Percentiles rank a stretch among this genome's conserved stretches.
Conservation (phyloP, 139 green algal species). For the Coelastrella sp. region DNA sequence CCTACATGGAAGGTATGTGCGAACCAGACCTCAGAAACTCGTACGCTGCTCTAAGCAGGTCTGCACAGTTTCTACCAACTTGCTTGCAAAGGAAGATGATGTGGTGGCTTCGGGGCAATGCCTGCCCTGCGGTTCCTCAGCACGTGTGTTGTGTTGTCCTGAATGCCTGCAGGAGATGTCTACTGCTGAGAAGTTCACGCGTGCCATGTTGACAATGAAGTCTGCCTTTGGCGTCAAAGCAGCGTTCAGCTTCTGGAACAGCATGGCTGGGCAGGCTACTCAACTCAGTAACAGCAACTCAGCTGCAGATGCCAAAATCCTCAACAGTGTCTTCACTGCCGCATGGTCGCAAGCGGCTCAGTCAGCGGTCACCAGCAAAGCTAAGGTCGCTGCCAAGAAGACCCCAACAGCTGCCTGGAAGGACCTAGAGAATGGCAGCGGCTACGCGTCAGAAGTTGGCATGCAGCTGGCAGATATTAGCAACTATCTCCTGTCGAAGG, state of each 20-base stretch:
- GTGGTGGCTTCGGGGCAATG: too few species aligned
- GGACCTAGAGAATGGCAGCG: slow-evolving; percentile 15
- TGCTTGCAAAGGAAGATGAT: too few species aligned
- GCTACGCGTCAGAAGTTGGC: slow-evolving; percentile 47
- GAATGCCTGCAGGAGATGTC: slow-evolving; percentile 34
- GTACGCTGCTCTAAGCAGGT: too few species aligned
- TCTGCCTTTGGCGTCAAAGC: slow-evolving; percentile 47
- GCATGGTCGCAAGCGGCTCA: slow-evolving; percentile 29
- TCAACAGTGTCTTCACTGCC: slow-evolving; percentile 41
- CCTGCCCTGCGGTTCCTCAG: too few species aligned
- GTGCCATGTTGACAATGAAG: slow-evolving; percentile 50
- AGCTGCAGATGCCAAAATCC: background rate
- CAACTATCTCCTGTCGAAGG: slow-evolving; percentile 52
- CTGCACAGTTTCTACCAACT: too few species aligned
- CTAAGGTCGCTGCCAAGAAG: slow-evolving; percentile 38
- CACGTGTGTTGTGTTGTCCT: background rate
- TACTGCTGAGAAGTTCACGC: slow-evolving; percentile 52
- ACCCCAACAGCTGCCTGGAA: slow-evolving; percentile 2
- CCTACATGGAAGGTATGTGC: slow-evolving; percentile 38
- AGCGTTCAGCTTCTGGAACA: slow-evolving; percentile 54
- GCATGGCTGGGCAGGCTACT: background rate
- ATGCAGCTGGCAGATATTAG: slow-evolving; percentile 56
- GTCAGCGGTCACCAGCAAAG: slow-evolving; percentile 5
- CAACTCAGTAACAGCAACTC: background rate
- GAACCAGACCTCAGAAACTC: too few species aligned